Evolutionary conservation across 1,284 basidiomycete genomes (phyloP), one percentile per base, ranked within the genome.

Genomic region (Gymnopus androsaceus): DNA sequence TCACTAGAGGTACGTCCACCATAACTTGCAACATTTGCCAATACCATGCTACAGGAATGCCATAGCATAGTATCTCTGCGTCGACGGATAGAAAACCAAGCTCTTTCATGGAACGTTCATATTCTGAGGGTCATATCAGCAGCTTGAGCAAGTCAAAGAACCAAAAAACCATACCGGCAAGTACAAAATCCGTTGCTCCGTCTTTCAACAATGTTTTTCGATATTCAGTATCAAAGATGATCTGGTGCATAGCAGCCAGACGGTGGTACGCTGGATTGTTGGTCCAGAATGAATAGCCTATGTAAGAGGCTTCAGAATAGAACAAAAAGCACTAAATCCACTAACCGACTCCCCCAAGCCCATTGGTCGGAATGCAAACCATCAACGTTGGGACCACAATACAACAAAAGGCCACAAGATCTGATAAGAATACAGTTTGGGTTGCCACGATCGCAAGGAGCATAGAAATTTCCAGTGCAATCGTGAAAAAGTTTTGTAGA

Each of bases 201-300:
- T 79, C 75, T 33, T 74, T 69, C n/a, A 69, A 55, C 9, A 80
- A 51, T n/a, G 71, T 69, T 19, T 66, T 53, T 36, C 76, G 67
- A 52, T 72, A 73, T 15, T 64, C 59, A 0, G 57, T 50, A 30
- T 69, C 67, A 45, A 76, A 79, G 0, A 73, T 66, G 4, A 76
- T 67, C 3, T 66, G 64, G 58, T 73, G 72, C 4, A 80, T 66
- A 7, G 66, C 59, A 11, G 71, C 67, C 52, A 79, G 64, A 17
- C 69, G 66, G 53, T 72, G 64, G 54, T 72, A 80, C 50, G 68
- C 59, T 1, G 23, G 6, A 52, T 78, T 72, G 2, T 67, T 60
- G 0, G 75, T 71, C 72, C 74, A 77, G 52, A 77, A 78, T 4
- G 74, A 62, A 58, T 72, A 79, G 4, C 72, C 78, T n/a, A 19